Base-by-base conservation (phyloP, 2,329 filamentous ascomycete genomes). In the Fragosphaeria purpurea region DNA sequence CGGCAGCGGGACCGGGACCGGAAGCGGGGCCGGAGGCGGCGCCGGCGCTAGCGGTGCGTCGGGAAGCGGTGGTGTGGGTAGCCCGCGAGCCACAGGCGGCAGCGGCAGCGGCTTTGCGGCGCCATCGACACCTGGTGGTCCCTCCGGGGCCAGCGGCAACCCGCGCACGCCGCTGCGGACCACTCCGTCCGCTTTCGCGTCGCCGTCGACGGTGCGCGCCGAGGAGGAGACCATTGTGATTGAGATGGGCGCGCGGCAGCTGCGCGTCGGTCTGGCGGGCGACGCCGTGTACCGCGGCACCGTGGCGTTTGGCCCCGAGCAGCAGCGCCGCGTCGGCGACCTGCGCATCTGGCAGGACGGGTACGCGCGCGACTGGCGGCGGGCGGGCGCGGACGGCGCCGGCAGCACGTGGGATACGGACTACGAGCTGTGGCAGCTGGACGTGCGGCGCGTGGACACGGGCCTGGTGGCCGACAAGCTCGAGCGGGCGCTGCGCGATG, bases 151-250 rank as follows among this genome's bases (percentile, higher is more conserved):
- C 9, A 30, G 38, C 13, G 31, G 70, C 41, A 74, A 71, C 52
- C 82, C 83, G 46, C 79, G 80, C 57, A 87, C 85, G 7, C 83
- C 80, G 50, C 63, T 75, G 56, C 70, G 77, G 55, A 64, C 70
- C 60, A 66, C 79, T 59, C 63, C 81, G 35, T 69, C 79, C 46
- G 65, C 72, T 35, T 79, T 82, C 61, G 73, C 80, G 57, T 77
- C 78, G 44, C 72, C 80, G 57, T 77, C 80, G 53, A 67, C 80
- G 60, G 65, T 86, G 58, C 73, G 82, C 60, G 70, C 83, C 60
- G 89, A 95, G 60, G 93, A 98, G 61, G 93, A 96, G 58, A 74
- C 84, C 6, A 68, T 95, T 5, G 77, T 98, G 41, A 73, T 96
- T 47, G 89, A 97, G 64, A 65, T 97, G 38, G 90, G 89, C 1